A percentile compares a stretch with the other conserved stretches of the same genome.
phyloP scores from a whole-genome alignment of 83 land plant species.

The Thuja plicata region DNA sequence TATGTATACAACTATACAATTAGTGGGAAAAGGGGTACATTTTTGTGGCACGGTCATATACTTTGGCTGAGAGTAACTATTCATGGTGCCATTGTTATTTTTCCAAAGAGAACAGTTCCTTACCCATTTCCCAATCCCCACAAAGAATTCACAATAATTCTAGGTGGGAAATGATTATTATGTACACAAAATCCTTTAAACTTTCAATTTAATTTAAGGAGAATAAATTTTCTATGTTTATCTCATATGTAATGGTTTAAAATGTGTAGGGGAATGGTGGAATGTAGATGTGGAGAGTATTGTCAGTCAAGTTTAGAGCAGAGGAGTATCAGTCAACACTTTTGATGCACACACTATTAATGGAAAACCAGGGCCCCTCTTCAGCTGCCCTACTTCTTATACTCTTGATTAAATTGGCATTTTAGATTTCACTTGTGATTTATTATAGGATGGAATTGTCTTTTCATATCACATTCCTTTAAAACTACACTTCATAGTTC shows the following conservation, averaged over 20 bases:
- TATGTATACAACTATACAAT: slow-evolving; percentile 48
- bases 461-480: background rate
- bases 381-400: slow-evolving; percentile 61
- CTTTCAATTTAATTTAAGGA: background rate
- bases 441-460: background rate
- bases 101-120: slow-evolving; percentile 34
- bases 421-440: background rate
- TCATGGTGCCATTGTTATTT: slow-evolving; percentile 71
- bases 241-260: background rate
- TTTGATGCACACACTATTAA: slow-evolving; percentile 77
- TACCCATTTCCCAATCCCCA: slow-evolving; percentile 57
- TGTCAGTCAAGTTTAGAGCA: slow-evolving; percentile 28
- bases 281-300: slow-evolving; percentile 46
- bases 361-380: slow-evolving; percentile 68
- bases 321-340: slow-evolving; percentile 36
- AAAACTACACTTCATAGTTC: no score
- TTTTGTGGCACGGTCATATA: slow-evolving; percentile 78
- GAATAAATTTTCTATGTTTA: background rate
- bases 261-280: slow-evolving; percentile 76
- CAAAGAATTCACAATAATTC: slow-evolving; percentile 22
- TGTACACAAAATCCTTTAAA: background rate
- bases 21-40: slow-evolving; percentile 57
- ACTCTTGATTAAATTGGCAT: no score
- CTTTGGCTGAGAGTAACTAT: slow-evolving; percentile 66
- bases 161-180: slow-evolving; percentile 24